Base-by-base conservation (phyloP, 1,284 basidiomycete species). In the Ustilago nuda region DNA sequence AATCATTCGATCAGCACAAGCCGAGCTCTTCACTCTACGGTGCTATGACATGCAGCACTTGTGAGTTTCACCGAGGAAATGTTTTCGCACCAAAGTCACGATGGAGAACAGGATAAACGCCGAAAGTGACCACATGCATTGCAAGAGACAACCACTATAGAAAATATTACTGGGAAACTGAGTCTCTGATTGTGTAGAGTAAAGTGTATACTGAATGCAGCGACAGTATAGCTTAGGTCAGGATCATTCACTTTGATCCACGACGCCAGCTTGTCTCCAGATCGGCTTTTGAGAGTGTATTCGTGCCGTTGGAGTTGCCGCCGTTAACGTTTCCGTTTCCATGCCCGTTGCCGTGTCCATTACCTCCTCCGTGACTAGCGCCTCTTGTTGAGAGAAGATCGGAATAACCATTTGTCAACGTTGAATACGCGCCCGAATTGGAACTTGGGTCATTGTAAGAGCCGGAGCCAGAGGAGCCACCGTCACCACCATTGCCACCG, bases 221-320 rank as follows among this genome's bases (percentile, higher is more conserved):
- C n/a, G 55, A 56, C 17, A 7, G 27, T 15, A 12, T 19, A 30
- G 43, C n/a, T 15, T 17, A 5, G 43, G 19, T 15, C 30, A 1
- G 9, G 1, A 23, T 43, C 23, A 27, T n/a, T 41, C 55, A 75
- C 48, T 75, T 75, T 23, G 67, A 67, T 27, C 63, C 72, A 19
- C 72, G 63, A 8, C 72, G 56, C 72, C 72, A 75, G 61, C 67
- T 70, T 15, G 72, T 66, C 54, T 75, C 72, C 11, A 75, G 57
- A 50, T 75, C 72, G 15, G 72, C 72, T 43, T 68, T 70, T 15
- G 67, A 70, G 9, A 64, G 52, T 9, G 56, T 43, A 30, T 56
- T 39, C 3, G 39, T 46, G 33, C 54, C 64, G 48, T 53, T 57
- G 17, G 17, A n/a, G 23, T 35, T 13, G 13, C 35, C 36, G 35